These are phyloP conservation scores for Lipomyces yamanashiensis DNA, from an alignment of 805 yeast species.

Conservation along the genomic window DNA sequence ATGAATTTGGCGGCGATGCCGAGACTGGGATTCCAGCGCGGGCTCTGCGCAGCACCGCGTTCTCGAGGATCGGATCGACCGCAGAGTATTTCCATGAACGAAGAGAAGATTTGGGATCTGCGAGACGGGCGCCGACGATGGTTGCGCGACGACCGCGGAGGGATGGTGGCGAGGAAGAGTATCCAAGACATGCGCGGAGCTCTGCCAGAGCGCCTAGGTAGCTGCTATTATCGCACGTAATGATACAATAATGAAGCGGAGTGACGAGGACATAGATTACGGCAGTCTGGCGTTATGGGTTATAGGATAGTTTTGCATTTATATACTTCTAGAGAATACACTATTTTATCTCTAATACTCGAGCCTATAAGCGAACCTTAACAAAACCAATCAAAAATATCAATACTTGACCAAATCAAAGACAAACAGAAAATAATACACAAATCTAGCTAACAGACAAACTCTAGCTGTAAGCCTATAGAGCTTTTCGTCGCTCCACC, in stretches of 20 bases:
- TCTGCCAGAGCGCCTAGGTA: slow-evolving; percentile 2
- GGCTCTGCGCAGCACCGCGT: slow-evolving; percentile 2
- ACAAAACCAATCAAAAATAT: too few relatives aligned
- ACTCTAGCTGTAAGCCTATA: too few relatives aligned
- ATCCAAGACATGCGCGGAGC: neutral
- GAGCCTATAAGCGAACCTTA: neutral
- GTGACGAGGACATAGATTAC: too few relatives aligned
- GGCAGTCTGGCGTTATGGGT: neutral
- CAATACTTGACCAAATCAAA: neutral
- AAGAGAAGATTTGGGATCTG: slow-evolving; percentile 22
- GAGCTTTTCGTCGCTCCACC: slow-evolving; percentile 20
- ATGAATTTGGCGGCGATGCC: neutral
- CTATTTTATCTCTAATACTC: neutral
- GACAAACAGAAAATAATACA: too few relatives aligned
- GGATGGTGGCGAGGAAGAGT: neutral
- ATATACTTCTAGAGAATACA: neutral
- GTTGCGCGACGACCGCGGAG: neutral
- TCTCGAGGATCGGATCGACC: slow-evolving; percentile 24
- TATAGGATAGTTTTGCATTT: too few relatives aligned
- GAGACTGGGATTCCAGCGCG: slow-evolving; percentile 5
- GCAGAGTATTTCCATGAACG: slow-evolving; percentile 31
- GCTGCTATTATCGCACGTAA: neutral
- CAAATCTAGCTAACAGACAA: too few relatives aligned
- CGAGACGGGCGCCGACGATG: slow-evolving; percentile 11
- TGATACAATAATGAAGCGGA: too few relatives aligned